These are phyloP conservation scores for Debaryomycetaceae sp. DNA, from an alignment of 1,139 yeast genomes.

Conservation along the genomic window DNA sequence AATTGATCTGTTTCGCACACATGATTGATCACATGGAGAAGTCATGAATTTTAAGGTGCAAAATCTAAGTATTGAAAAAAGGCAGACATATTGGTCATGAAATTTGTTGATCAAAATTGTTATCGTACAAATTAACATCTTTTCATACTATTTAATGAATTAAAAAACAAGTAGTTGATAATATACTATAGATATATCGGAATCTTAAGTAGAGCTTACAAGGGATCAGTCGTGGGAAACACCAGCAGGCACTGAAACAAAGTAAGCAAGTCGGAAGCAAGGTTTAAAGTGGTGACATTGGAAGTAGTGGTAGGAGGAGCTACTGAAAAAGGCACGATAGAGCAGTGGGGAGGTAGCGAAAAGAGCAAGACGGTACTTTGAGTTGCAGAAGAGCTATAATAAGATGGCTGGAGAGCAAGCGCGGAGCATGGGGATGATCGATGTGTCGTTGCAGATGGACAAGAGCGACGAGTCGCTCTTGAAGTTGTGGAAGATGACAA, in stretches of 20 bases:
- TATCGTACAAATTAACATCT: background rate
- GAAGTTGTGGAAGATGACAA: conserved; percentile 19
- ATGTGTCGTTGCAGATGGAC: background rate
- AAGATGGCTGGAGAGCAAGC: background rate
- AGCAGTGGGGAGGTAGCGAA: background rate
- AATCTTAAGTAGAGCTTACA: background rate
- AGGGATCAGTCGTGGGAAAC: background rate
- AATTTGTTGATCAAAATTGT: background rate
- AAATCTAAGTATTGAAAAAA: background rate
- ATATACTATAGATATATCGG: background rate
- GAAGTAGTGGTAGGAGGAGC: background rate
- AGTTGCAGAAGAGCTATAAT: background rate
- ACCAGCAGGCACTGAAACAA: background rate
- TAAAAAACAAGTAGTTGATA: background rate
- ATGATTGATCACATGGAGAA: background rate
- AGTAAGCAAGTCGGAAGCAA: background rate
- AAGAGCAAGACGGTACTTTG: background rate
- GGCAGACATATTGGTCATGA: background rate
- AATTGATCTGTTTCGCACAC: background rate
- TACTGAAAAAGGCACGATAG: background rate
- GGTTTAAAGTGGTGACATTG: background rate
- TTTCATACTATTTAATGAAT: background rate
- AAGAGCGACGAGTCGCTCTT: conserved; percentile 13
- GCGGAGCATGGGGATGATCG: background rate
- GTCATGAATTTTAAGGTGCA: background rate